A percentile compares a stretch with the other conserved stretches of the same genome.
Conservation (phyloP, 2,329 filamentous ascomycete genomes). For the Aspergillus sp. region DNA sequence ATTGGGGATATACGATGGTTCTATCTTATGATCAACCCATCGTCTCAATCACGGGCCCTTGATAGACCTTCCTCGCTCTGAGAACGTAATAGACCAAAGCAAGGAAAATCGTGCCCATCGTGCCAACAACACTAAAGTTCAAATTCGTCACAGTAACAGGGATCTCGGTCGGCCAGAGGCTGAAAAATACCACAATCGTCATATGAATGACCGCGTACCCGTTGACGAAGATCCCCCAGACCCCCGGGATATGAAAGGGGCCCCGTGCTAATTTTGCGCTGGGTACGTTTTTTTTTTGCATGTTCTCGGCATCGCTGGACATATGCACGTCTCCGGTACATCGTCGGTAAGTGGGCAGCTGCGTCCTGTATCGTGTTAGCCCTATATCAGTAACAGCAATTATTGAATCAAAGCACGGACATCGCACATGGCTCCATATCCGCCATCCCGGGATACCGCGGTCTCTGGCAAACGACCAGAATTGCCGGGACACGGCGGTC, state of each 20-base stretch:
- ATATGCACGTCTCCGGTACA: conserved; percentile 20
- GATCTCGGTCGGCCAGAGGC: conserved; percentile 47
- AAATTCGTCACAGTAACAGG: conserved; percentile 42
- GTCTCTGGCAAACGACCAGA: conserved; percentile 30
- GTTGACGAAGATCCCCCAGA: conserved; percentile 45
- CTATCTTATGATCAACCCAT: neutral
- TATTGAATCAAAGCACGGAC: too few species aligned
- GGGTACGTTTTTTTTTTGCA: conserved; percentile 25
- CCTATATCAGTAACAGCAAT: neutral
- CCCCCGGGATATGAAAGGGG: conserved; percentile 26
- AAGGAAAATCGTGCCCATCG: conserved; percentile 40
- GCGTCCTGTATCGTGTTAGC: conserved; percentile 16
- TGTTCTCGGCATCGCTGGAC: conserved; percentile 14
- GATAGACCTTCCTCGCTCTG: conserved; percentile 35
- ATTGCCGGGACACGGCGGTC: conserved; percentile 47
- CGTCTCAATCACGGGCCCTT: conserved; percentile 28
- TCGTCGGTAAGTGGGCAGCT: conserved; percentile 28
- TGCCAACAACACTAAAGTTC: conserved; percentile 50
- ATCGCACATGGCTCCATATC: conserved; percentile 27
- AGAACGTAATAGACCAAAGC: conserved; percentile 41
- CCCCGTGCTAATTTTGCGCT: conserved; percentile 31
- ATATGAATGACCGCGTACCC: conserved; percentile 46
- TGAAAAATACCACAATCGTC: conserved; percentile 49
- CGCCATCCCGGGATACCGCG: conserved; percentile 27
- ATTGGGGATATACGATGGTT: neutral